Evolutionary conservation across 345 rosid genomes (phyloP), one percentile per base, ranked within the genome.

Genomic region (Populus ilicifolia): DNA sequence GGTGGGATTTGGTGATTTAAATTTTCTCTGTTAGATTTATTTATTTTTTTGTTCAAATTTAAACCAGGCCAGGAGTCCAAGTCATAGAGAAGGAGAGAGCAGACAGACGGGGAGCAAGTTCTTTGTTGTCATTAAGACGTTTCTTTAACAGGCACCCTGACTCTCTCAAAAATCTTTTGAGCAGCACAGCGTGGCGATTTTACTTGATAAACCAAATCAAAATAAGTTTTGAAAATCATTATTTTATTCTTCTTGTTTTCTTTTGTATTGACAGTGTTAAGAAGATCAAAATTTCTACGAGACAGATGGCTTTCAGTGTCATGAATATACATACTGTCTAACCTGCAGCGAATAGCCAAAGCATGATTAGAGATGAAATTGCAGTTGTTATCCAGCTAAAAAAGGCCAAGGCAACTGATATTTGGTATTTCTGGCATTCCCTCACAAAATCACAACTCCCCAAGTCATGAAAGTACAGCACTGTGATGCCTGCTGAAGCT

Each of bases 401-500:
- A 86, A 90, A 89, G n/a, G 98, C 98, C 68, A 92, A 84, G 43
- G 89, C 89, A 66, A 93, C 91, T 1, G 95, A 84, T 70, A 85
- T 76, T 75, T 88, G 97, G 80, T 87, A 91, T 67, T 80, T 86
- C 77, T 82, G 87, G 79, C 97, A 90, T 78, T 92, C 91, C 14
- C 80, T 81, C 14, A 75, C 78, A 18, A 83, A 72, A 61, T 41
- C 67, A 77, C 97, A 91, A 48, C 30, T 73, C 78, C 90, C 88
- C 76, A 86, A 75, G 81, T 89, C 97, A n/a, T 82, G 84, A 62
- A 87, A 87, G 82, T 84, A 87, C 67, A 93, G 82, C 64, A 89
- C 88, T 0, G 84, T 81, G 68, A 93, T 77, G 61, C 95, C 94
- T 0, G 90, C 92, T 0, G 94, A 86, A 16, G 97, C 81, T 38